Evolutionary conservation across 768 basidiomycete genomes (phyloP).

Genomic region (Omphalotus guepiniiformis): DNA sequence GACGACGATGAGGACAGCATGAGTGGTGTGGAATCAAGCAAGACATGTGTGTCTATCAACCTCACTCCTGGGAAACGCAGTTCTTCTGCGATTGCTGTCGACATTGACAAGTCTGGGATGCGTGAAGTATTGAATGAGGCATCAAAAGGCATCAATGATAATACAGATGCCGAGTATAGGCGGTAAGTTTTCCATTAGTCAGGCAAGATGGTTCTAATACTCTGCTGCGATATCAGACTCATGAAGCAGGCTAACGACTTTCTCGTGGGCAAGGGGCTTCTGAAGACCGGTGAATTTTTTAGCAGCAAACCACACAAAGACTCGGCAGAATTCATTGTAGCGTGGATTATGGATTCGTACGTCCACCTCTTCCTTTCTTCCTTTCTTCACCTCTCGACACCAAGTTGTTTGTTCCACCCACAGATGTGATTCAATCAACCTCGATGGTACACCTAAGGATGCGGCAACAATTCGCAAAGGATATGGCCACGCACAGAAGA

Average conservation of each 20-base stretch:
- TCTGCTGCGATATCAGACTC: slow-evolving; percentile 9
- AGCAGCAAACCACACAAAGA: slow-evolving; percentile 13
- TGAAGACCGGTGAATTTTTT: slow-evolving; percentile 18
- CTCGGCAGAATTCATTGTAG: slow-evolving; percentile 19
- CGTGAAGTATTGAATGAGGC: slow-evolving; percentile 16
- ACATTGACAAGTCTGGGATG: background rate
- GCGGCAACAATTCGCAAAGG: slow-evolving; percentile 7
- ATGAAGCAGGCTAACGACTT: slow-evolving; percentile 18
- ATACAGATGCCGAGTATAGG: slow-evolving; percentile 24
- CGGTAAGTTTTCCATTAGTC: no score
- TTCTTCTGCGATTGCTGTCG: no score
- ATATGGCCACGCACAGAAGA: slow-evolving; percentile 33
- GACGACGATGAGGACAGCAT: background rate
- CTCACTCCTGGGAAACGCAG: no score
- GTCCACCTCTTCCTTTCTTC: background rate
- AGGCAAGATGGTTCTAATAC: no score
- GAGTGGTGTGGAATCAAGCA: no score
- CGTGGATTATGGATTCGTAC: slow-evolving; percentile 25
- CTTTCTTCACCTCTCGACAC: slow-evolving; percentile 9
- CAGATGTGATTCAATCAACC: slow-evolving; percentile 24
- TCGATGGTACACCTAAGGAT: slow-evolving; percentile 16
- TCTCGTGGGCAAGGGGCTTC: slow-evolving; percentile 11
- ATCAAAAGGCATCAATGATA: slow-evolving; percentile 28
- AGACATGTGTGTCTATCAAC: no score
- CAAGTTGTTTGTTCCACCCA: no score